phyloP scores from a whole-genome alignment of 179 eudicot species.

The Gypsophila paniculata region DNA sequence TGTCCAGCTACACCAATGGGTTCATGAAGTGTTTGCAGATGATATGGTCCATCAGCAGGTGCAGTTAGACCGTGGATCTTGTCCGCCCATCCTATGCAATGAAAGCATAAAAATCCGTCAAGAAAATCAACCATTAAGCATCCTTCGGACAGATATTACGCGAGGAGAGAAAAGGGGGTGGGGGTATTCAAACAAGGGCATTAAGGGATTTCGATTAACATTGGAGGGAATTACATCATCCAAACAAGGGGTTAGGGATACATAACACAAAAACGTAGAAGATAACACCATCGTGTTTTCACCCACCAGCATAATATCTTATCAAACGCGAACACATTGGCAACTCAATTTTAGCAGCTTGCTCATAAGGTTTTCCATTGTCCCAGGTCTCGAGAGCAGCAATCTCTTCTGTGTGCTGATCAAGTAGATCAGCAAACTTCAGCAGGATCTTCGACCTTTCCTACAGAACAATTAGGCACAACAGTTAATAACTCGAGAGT shows the following conservation, averaged over 20 bases:
- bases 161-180: not conserved
- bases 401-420: constrained; percentile 40
- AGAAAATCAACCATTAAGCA: not conserved
- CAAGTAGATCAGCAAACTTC: constrained; percentile 48
- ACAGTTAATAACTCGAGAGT: not conserved
- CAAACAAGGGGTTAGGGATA: not conserved
- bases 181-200: no score
- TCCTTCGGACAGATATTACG: not conserved
- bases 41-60: constrained; percentile 41
- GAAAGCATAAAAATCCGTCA: not conserved
- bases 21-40: constrained; percentile 44
- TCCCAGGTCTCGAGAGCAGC: constrained; percentile 51
- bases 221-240: no score
- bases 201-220: no score
- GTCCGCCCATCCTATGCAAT: constrained; percentile 38
- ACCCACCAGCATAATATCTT: constrained; percentile 44
- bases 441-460: constrained; percentile 39
- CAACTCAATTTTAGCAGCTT: constrained; percentile 35
- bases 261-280: not conserved
- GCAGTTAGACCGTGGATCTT: constrained; percentile 45
- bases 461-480: constrained; percentile 19
- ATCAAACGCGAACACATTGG: constrained; percentile 43
- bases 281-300: not conserved
- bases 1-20: constrained; percentile 60
- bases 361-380: constrained; percentile 43